Conservation (phyloP, 257 asterid species). For the Solanum habrochaites region DNA sequence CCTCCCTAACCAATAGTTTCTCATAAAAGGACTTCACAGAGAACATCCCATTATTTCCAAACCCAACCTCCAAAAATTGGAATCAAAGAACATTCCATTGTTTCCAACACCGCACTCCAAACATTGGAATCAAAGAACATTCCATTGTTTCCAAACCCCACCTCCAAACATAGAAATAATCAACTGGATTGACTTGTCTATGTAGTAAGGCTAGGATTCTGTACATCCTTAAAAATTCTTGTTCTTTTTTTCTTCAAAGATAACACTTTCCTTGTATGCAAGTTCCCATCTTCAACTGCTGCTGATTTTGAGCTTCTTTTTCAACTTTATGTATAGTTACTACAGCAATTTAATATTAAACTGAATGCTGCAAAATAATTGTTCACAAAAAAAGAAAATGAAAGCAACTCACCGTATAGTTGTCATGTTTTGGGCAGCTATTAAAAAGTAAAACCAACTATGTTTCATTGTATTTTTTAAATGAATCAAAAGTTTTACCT, state of each 20-base stretch:
- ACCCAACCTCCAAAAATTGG: neutral
- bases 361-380: neutral
- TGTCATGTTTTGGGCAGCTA: neutral
- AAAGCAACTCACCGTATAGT: neutral
- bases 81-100: neutral
- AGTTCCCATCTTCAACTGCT: neutral
- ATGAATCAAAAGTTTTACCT: conserved; percentile 40
- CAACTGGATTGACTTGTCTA: neutral
- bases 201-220: neutral
- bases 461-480: neutral
- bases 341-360: neutral
- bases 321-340: neutral
- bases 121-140: too few relatives aligned
- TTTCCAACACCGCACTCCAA: neutral
- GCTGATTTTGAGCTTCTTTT: neutral
- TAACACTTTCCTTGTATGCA: neutral
- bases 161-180: neutral
- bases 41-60: neutral
- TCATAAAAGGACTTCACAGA: neutral
- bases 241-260: neutral
- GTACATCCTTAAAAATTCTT: neutral
- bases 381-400: neutral
- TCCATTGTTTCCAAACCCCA: neutral
- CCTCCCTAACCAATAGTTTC: neutral
- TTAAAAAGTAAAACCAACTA: neutral